Percentiles rank a stretch among this genome's conserved stretches.
phyloP scores from a whole-genome alignment of 2,329 filamentous ascomycete genomes.

The Fusarium hostae region DNA sequence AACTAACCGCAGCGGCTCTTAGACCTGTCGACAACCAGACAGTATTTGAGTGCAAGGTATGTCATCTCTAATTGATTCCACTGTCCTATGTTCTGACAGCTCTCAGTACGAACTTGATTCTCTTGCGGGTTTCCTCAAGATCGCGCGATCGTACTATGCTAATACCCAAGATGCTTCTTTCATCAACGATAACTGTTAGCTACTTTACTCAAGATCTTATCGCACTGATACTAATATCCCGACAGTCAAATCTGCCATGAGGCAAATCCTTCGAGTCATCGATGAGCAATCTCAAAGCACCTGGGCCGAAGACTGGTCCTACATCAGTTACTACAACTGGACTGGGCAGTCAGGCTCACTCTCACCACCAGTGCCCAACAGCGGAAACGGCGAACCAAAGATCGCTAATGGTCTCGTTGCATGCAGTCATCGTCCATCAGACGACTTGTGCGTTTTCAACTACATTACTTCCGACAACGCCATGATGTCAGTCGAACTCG shows the following conservation, averaged over 20 bases:
- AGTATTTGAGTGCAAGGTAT: constrained; percentile 22
- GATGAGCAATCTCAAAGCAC: constrained; percentile 25
- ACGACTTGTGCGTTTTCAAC: constrained; percentile 15
- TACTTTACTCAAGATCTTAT: accelerated
- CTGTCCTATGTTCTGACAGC: accelerated
- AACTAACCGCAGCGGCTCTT: background rate
- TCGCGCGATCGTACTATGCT: constrained; percentile 13
- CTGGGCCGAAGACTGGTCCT: constrained; percentile 21
- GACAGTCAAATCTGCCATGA: constrained; percentile 15
- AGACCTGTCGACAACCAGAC: constrained; percentile 27
- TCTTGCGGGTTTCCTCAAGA: constrained; percentile 23
- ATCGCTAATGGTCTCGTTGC: constrained; percentile 18
- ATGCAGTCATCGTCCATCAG: constrained; percentile 20
- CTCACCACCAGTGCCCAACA: constrained; percentile 15
- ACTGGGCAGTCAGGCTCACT: constrained; percentile 16
- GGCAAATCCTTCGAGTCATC: constrained; percentile 8
- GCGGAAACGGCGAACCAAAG: constrained; percentile 19
- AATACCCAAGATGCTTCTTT: constrained; percentile 17
- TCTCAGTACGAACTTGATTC: constrained; percentile 23
- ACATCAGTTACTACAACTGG: constrained; percentile 32
- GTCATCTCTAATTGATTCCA: accelerated
- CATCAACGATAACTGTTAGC: constrained; percentile 21
- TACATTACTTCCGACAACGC: constrained; percentile 29
- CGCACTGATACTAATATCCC: accelerated
- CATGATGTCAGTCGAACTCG: constrained; percentile 25